Evolutionary conservation across 129 eudicot genomes (phyloP).

Genomic region (Smallanthus sonchifolius): DNA sequence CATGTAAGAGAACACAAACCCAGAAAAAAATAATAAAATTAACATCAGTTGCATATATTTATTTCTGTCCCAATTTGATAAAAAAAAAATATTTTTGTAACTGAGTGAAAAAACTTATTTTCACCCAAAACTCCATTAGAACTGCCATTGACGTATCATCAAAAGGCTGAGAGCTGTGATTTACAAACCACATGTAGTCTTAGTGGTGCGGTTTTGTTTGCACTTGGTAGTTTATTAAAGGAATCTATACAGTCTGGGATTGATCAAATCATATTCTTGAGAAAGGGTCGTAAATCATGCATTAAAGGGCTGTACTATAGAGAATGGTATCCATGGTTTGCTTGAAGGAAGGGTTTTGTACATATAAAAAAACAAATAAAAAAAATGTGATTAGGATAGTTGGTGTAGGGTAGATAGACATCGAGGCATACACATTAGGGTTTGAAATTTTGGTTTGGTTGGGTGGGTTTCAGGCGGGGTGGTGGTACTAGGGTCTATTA

Average conservation of each 20-base stretch:
- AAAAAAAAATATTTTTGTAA: too few relatives aligned
- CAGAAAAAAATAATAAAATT: too few relatives aligned
- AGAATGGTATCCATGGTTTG: background rate
- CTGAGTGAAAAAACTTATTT: too few relatives aligned
- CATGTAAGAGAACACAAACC: too few relatives aligned
- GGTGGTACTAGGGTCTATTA: background rate
- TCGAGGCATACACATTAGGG: conserved; percentile 8
- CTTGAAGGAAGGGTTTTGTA: conserved; percentile 12
- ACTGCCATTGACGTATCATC: too few relatives aligned
- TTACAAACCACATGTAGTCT: too few relatives aligned
- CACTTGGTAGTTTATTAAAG: conserved; percentile 79
- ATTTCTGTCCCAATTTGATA: too few relatives aligned
- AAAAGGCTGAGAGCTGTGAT: too few relatives aligned
- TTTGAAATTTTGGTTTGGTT: conserved; percentile 1
- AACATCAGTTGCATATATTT: too few relatives aligned
- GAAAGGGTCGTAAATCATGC: background rate
- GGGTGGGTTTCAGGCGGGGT: background rate
- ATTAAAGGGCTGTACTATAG: background rate
- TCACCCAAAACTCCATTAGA: too few relatives aligned
- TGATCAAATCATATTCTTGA: conserved; percentile 74
- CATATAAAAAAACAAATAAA: background rate
- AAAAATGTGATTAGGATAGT: conserved; percentile 16
- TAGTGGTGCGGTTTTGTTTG: conserved; percentile 58
- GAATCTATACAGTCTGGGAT: conserved; percentile 76
- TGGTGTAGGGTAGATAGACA: conserved; percentile 24